Conservation (phyloP, 805 yeast species). For the Danielia oregonensis region DNA sequence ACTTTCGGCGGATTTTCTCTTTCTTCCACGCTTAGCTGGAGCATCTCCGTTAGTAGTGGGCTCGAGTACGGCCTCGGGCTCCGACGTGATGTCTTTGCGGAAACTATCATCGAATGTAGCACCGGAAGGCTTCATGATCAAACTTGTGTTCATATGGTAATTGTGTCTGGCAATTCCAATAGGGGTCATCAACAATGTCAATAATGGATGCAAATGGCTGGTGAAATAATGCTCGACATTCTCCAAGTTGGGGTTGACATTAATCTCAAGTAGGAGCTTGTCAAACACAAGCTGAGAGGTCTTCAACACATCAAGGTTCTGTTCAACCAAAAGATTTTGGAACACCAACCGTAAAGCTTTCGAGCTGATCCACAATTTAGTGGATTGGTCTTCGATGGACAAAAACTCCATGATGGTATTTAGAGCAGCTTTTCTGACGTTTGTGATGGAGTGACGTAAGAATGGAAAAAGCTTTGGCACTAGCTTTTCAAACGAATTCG, state of each 20-base stretch:
- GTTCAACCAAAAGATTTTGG: slow-evolving; percentile 88
- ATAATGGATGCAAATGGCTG: slow-evolving; percentile 55
- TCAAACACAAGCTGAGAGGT: slow-evolving; percentile 63
- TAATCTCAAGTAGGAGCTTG: slow-evolving; percentile 48
- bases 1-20: slow-evolving; percentile 36
- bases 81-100: slow-evolving; percentile 6
- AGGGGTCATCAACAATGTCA: slow-evolving; percentile 81
- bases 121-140: slow-evolving; percentile 80
- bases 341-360: slow-evolving; percentile 69
- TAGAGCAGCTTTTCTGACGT: slow-evolving; percentile 85
- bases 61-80: slow-evolving; percentile 5
- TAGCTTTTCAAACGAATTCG: slow-evolving; percentile 61
- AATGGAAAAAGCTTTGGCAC: slow-evolving; percentile 94
- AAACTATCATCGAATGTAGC: slow-evolving; percentile 16
- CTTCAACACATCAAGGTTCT: slow-evolving; percentile 65
- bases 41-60: slow-evolving; percentile 14
- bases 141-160: slow-evolving; percentile 75
- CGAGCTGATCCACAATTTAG: slow-evolving; percentile 74
- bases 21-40: slow-evolving; percentile 38
- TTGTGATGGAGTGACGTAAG: slow-evolving; percentile 86
- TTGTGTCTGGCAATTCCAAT: slow-evolving; percentile 89
- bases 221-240: slow-evolving; percentile 51
- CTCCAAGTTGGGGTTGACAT: slow-evolving; percentile 17
- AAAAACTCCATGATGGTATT: slow-evolving; percentile 77
- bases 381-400: slow-evolving; percentile 46